Base-by-base conservation (phyloP, 176 grass and related monocot species). In the Chrysopogon serrulatus region DNA sequence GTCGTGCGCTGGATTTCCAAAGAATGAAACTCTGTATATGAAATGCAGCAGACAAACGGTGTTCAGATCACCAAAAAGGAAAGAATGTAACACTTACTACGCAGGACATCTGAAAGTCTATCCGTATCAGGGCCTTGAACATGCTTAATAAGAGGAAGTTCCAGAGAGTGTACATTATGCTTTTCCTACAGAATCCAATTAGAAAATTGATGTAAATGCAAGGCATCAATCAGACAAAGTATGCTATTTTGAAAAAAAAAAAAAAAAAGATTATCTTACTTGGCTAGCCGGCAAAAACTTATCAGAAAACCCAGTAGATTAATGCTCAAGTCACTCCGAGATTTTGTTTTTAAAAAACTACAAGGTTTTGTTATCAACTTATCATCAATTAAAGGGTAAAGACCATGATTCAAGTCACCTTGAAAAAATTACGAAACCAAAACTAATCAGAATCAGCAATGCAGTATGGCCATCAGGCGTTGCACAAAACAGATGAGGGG, bases 61-160 rank as follows among this genome's bases (percentile, higher is more conserved):
- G n/a, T 18, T 16, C 8, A 23, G 26, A 17, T 19, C 4, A 23
- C 6, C 16, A 5, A 1, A 49, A 56, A 45, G 54, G 26, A 43
- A 65, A 71, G 23, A 56, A 8, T 68, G 72, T 30, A 85, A 3
- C 36, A 92, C 91, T 90, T 90, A 98, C 96, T 56, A 61, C 14
- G 14, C 45, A 98, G 71, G 40, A 92, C 71, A 69, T 68, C 71
- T 71, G 87, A 61, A 73, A 98, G 96, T 42, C 73, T 98, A 69
- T 88, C 83, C 81, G 87, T 76, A 87, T 94, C 96, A 43, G 96
- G 96, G 23, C 93, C 96, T 56, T 91, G 71, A 8, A 90, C 77
- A 21, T 95, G 92, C 69, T 88, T 90, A 80, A 98, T 88, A 81
- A 98, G 89, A 66, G 91, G 96, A 89, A 98, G 71, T 74, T 98